A percentile compares a stretch with the other conserved stretches of the same genome.
phyloP scores from a whole-genome alignment of 192 early-diverging fungal genomes.

The Lunasporangiospora selenospora region DNA sequence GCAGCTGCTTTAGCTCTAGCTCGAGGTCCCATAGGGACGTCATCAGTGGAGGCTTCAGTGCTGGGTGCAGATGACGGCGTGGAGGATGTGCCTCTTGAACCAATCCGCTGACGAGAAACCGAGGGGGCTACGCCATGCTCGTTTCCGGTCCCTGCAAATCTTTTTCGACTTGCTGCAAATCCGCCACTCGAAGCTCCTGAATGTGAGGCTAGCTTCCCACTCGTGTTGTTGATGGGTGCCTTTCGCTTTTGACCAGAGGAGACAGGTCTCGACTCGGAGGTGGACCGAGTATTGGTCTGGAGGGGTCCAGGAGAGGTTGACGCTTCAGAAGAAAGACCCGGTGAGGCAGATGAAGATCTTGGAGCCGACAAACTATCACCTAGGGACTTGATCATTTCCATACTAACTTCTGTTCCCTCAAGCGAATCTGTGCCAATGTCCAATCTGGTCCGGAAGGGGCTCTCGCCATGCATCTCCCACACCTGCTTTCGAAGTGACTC shows the following conservation, averaged over 20 bases:
- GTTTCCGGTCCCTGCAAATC: too few species aligned
- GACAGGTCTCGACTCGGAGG: too few species aligned
- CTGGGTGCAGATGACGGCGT: background rate
- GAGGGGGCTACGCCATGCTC: background rate
- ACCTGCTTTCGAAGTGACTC: slow-evolving; percentile 42
- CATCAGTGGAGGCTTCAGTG: background rate
- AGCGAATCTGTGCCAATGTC: background rate
- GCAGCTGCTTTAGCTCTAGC: slow-evolving; percentile 43
- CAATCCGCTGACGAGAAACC: background rate
- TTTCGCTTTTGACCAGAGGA: slow-evolving; percentile 21
- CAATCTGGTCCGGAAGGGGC: slow-evolving; percentile 10
- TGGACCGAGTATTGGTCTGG: background rate
- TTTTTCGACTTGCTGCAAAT: slow-evolving; percentile 18
- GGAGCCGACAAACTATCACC: slow-evolving; percentile 14
- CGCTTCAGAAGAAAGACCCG: slow-evolving; percentile 16
- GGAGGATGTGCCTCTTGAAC: background rate
- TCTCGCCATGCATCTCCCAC: slow-evolving; percentile 34
- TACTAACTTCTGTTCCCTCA: slow-evolving; percentile 1
- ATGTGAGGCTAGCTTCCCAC: too few species aligned
- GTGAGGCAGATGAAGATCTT: slow-evolving; percentile 14
- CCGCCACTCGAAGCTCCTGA: too few species aligned
- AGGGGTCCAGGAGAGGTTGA: background rate
- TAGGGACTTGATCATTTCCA: slow-evolving; percentile 26
- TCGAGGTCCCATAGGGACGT: slow-evolving; percentile 28
- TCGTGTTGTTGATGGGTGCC: slow-evolving; percentile 9